Conservation (phyloP, 2,329 filamentous ascomycete genomes). For the Diplodia seriata region DNA sequence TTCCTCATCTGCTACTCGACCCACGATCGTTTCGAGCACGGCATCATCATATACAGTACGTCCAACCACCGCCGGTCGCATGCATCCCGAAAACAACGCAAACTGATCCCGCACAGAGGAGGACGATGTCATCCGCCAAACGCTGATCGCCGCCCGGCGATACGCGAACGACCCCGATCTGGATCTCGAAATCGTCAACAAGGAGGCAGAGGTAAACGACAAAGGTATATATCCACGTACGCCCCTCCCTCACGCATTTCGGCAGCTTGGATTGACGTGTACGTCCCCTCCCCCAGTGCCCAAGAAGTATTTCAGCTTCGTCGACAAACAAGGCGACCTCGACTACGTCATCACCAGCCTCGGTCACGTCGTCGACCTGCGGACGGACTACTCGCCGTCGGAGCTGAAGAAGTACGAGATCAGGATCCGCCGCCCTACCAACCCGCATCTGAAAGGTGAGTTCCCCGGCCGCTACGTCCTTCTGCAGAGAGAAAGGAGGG, state of each 20-base stretch:
- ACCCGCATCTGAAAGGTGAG: neutral
- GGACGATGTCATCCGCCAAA: neutral
- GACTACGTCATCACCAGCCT: constrained; percentile 17
- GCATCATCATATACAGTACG: constrained; percentile 10
- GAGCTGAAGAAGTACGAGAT: constrained; percentile 2
- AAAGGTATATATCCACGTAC: neutral
- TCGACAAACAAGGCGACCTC: neutral
- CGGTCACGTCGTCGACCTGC: neutral
- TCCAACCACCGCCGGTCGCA: neutral
- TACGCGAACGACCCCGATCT: neutral
- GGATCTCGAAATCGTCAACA: neutral
- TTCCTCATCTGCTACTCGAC: constrained; percentile 17
- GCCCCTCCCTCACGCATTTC: neutral
- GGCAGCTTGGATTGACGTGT: neutral
- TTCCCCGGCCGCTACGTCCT: neutral
- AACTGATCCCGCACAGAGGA: neutral
- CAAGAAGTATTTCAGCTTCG: neutral
- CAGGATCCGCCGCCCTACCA: neutral
- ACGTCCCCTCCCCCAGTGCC: neutral
- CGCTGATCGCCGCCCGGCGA: neutral
- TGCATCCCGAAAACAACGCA: neutral
- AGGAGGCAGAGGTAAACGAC: neutral
- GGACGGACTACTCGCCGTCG: neutral
- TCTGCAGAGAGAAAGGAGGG: no score
- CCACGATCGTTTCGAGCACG: constrained; percentile 3